A percentile compares a stretch with the other conserved stretches of the same genome.
Evolutionary conservation across 1,284 basidiomycete species (phyloP).

Genomic region (Malassezia globosa): DNA sequence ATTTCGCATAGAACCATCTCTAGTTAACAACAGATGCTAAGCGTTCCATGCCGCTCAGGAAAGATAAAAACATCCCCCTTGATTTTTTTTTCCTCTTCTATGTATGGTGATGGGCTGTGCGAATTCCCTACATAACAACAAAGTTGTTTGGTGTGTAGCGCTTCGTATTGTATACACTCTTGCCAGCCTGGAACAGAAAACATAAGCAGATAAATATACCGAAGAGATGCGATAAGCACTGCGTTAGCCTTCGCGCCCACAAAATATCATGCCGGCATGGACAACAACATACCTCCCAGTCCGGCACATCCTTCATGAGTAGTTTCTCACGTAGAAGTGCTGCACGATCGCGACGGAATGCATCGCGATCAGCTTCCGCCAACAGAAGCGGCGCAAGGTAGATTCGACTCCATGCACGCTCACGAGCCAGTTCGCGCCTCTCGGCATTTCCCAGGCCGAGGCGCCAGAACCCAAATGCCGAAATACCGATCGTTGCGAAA

Average conservation of each 20-base stretch:
- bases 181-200: constrained; percentile 52
- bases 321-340: constrained; percentile 67
- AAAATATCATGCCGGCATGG: not conserved
- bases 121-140: constrained; percentile 49
- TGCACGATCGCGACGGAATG: constrained; percentile 71
- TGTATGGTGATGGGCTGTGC: not conserved
- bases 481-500: constrained; percentile 69
- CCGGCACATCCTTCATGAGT: constrained; percentile 90
- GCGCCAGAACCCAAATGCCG: constrained; percentile 83
- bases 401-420: constrained; percentile 90
- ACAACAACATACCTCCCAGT: constrained; percentile 56
- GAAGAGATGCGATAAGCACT: too few relatives aligned
- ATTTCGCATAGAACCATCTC: too few relatives aligned
- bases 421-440: constrained; percentile 80
- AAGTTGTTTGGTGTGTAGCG: constrained; percentile 59
- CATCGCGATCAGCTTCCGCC: constrained; percentile 84
- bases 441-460: constrained; percentile 81
- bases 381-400: constrained; percentile 75
- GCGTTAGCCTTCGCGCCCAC: too few relatives aligned
- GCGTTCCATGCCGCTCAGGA: too few relatives aligned
- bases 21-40: too few relatives aligned
- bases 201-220: too few relatives aligned
- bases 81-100: not conserved
- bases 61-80: too few relatives aligned
- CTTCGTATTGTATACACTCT: constrained; percentile 74